Conservation (phyloP, 805 yeast genomes). For the Ogataea allantospora region DNA sequence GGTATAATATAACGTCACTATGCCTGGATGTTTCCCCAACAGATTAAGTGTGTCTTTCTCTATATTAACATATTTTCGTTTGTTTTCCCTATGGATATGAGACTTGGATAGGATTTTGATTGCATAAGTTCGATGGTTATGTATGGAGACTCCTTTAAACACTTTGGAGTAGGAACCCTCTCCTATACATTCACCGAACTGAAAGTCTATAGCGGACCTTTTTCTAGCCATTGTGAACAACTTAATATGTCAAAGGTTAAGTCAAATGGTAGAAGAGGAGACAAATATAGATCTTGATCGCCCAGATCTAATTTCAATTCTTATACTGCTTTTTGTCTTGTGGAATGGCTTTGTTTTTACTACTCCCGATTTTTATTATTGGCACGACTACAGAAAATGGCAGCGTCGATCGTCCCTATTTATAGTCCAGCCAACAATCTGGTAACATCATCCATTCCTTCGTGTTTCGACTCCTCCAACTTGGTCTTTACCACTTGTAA, state of each 20-base stretch:
- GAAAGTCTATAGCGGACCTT: constrained; percentile 77
- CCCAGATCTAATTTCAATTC: constrained; percentile 2
- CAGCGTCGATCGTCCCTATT: constrained; percentile 11
- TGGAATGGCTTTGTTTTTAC: constrained; percentile 5
- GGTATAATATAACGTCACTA: constrained; percentile 86
- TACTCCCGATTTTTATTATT: constrained; percentile 7
- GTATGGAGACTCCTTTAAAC: constrained; percentile 76
- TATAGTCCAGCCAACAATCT: constrained; percentile 59
- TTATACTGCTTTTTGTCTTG: constrained; percentile 10
- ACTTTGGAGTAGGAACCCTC: constrained; percentile 97
- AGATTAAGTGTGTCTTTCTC: constrained; percentile 88
- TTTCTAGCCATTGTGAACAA: constrained; percentile 35
- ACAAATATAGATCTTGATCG: neutral
- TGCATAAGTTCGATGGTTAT: constrained; percentile 76
- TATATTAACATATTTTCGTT: constrained; percentile 92
- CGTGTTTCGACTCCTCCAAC: constrained; percentile 39
- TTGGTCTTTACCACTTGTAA: constrained; percentile 45
- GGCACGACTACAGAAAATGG: constrained; percentile 4
- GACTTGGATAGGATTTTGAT: constrained; percentile 87
- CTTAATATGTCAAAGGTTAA: neutral
- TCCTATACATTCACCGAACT: constrained; percentile 84
- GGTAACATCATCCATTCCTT: constrained; percentile 63
- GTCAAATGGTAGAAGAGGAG: neutral
- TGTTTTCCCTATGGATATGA: constrained; percentile 91
- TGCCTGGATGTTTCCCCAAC: constrained; percentile 91